A percentile compares a stretch with the other conserved stretches of the same genome.
These are phyloP conservation scores for Cylindrodendrum hubeiense DNA, from an alignment of 2,329 filamentous ascomycete species.

Conservation along the genomic window DNA sequence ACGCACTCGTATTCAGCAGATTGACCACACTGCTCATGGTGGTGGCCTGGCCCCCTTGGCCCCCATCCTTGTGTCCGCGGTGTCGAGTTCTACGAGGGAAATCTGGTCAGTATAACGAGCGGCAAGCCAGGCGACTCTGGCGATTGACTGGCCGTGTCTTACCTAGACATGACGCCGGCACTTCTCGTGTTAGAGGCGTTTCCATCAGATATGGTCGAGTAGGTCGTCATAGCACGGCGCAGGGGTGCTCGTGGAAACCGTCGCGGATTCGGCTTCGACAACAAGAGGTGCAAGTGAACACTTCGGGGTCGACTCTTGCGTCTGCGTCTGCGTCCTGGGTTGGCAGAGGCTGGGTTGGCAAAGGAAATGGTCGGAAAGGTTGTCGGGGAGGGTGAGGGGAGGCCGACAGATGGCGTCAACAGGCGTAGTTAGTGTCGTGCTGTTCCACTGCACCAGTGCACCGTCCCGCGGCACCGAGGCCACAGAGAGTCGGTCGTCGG, in stretches of 20 bases:
- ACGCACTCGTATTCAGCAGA: conserved; percentile 91
- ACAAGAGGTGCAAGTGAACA: neutral
- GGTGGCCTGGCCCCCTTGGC: conserved; percentile 79
- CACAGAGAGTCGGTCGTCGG: conserved; percentile 28
- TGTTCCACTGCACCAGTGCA: conserved; percentile 24
- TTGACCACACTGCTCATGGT: conserved; percentile 95
- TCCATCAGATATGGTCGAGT: conserved; percentile 65
- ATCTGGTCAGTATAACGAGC: conserved; percentile 28
- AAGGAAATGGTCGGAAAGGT: conserved; percentile 2
- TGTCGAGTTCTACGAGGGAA: conserved; percentile 62
- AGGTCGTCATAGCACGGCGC: conserved; percentile 66
- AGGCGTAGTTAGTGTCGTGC: conserved; percentile 23
- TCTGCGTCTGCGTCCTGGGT: conserved; percentile 19
- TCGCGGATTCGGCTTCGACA: neutral
- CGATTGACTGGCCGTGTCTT: conserved; percentile 21
- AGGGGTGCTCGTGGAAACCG: conserved; percentile 4
- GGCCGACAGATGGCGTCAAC: conserved; percentile 41
- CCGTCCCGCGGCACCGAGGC: conserved; percentile 41
- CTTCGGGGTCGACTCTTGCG: neutral
- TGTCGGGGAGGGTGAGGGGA: conserved; percentile 16
- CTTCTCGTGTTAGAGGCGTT: conserved; percentile 54
- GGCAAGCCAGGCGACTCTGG: conserved; percentile 17
- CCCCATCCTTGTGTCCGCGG: conserved; percentile 78
- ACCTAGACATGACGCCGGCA: conserved; percentile 65
- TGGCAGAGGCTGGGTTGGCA: conserved; percentile 17